A percentile compares a stretch with the other conserved stretches of the same genome.
These are phyloP conservation scores for Apiotrichum veenhuisii DNA, from an alignment of 1,284 basidiomycete genomes.

Conservation along the genomic window DNA sequence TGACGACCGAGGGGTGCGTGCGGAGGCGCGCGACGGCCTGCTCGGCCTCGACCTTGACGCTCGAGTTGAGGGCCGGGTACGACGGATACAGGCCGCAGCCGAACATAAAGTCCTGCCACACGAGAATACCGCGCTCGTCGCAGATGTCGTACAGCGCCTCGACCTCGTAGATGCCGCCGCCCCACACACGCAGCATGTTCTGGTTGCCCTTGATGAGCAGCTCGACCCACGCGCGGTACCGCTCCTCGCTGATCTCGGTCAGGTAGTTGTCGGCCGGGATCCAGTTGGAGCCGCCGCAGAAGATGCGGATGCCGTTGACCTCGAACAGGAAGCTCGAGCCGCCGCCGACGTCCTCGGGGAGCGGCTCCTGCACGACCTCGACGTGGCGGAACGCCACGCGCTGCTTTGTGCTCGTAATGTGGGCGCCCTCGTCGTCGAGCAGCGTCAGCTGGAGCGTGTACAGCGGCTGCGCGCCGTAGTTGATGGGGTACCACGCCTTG, in stretches of 20 bases:
- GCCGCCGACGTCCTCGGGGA: slow-evolving; percentile 54
- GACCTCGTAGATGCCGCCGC: slow-evolving; percentile 55
- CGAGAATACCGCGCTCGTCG: slow-evolving; percentile 65
- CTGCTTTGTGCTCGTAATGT: slow-evolving; percentile 16
- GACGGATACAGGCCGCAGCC: slow-evolving; percentile 59
- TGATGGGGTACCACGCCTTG: slow-evolving; percentile 70
- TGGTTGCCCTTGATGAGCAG: slow-evolving; percentile 54
- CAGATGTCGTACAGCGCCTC: slow-evolving; percentile 53
- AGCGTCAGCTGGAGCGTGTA: slow-evolving; percentile 64
- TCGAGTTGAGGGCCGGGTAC: slow-evolving; percentile 50
- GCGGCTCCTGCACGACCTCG: slow-evolving; percentile 67
- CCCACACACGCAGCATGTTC: slow-evolving; percentile 57
- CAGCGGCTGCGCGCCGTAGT: slow-evolving; percentile 72
- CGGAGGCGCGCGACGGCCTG: slow-evolving; percentile 52
- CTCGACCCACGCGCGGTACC: slow-evolving; percentile 52
- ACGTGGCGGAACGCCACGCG: slow-evolving; percentile 70
- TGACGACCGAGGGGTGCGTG: slow-evolving; percentile 61
- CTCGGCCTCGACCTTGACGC: slow-evolving; percentile 52
- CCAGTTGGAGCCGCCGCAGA: slow-evolving; percentile 90
- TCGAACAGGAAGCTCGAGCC: slow-evolving; percentile 82
- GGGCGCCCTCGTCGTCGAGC: slow-evolving; percentile 19
- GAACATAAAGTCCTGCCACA: slow-evolving; percentile 55
- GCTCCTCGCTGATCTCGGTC: slow-evolving; percentile 60
- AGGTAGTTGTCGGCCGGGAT: slow-evolving; percentile 85
- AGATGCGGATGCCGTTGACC: slow-evolving; percentile 80